Evolutionary conservation across 148 eudicot genomes (phyloP).

Genomic region (Persicaria maculosa): DNA sequence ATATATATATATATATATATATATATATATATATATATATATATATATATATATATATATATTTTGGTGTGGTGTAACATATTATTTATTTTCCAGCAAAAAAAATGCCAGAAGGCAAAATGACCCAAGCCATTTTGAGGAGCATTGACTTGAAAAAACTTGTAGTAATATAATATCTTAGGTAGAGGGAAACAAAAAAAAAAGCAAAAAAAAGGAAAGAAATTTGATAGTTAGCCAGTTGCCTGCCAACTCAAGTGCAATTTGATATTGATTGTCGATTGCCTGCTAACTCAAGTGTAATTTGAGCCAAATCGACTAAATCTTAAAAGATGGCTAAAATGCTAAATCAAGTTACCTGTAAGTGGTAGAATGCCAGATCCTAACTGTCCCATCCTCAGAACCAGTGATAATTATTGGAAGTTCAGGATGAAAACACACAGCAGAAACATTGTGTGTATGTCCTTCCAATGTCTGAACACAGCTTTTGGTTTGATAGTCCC

Average conservation of each 20-base stretch:
- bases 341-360: slow-evolving; percentile 38
- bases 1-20: no score
- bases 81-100: neutral
- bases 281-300: no score
- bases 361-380: slow-evolving; percentile 87
- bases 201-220: neutral
- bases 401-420: slow-evolving; percentile 87
- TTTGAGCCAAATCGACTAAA: neutral
- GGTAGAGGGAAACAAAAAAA: neutral
- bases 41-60: no score
- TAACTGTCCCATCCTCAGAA: slow-evolving; percentile 89
- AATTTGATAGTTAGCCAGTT: no score
- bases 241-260: no score
- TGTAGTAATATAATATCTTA: neutral
- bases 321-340: neutral
- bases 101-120: neutral
- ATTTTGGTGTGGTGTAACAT: no score
- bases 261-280: no score
- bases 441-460: slow-evolving; percentile 84
- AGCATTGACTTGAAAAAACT: neutral
- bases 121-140: neutral
- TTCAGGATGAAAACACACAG: slow-evolving; percentile 87
- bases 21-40: no score
- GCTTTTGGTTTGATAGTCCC: slow-evolving; percentile 91
- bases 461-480: slow-evolving; percentile 94